A percentile compares a stretch with the other conserved stretches of the same genome.
Evolutionary conservation across 2,329 filamentous ascomycete genomes (phyloP).

Genomic region (Fusarium irregulare): DNA sequence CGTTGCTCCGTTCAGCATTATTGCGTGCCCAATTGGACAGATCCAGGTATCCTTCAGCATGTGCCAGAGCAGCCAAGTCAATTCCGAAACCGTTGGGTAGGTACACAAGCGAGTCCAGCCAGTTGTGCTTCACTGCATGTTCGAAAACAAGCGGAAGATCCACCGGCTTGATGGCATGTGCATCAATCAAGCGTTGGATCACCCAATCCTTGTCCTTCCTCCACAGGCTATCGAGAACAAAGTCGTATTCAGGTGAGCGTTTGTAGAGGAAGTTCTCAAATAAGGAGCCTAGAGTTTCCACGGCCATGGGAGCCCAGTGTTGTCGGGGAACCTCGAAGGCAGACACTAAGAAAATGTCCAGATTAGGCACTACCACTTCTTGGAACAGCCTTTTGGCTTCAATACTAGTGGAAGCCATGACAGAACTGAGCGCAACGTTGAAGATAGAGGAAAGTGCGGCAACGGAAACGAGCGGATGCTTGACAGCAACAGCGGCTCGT

Average conservation of each 20-base stretch:
- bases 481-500: conserved; percentile 72
- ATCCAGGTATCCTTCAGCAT: conserved; percentile 83
- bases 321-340: conserved; percentile 78
- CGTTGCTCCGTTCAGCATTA: conserved; percentile 72
- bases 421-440: conserved; percentile 70
- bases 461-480: conserved; percentile 88
- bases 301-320: conserved; percentile 79
- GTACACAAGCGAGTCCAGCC: conserved; percentile 84
- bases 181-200: conserved; percentile 79
- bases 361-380: conserved; percentile 75
- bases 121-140: conserved; percentile 82
- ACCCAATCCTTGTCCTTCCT: conserved; percentile 91
- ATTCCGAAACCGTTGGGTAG: conserved; percentile 86
- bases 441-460: conserved; percentile 81
- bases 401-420: conserved; percentile 69
- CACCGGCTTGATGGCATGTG: conserved; percentile 79
- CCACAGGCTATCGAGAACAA: conserved; percentile 93
- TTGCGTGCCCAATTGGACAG: conserved; percentile 83
- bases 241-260: conserved; percentile 80
- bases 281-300: conserved; percentile 79
- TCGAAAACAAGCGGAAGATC: conserved; percentile 59
- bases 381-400: conserved; percentile 75
- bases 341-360: conserved; percentile 82
- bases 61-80: conserved; percentile 86
- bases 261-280: conserved; percentile 88